Conservation (phyloP, 768 basidiomycete genomes). For the Podaxis sp. region DNA sequence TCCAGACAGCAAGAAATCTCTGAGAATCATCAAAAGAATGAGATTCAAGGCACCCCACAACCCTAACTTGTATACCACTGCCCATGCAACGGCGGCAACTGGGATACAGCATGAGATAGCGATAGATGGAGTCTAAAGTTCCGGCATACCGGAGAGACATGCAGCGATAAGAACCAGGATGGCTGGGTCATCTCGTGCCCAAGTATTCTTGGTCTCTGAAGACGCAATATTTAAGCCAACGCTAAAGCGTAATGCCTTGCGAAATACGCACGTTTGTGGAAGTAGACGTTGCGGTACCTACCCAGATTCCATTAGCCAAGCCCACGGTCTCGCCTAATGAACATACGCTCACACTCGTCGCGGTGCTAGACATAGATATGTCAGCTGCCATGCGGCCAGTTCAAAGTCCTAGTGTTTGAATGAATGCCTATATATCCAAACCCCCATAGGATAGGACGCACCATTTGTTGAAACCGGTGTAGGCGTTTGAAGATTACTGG, state of each 20-base stretch:
- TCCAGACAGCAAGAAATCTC: constrained; percentile 85
- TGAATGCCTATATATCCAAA: constrained; percentile 1
- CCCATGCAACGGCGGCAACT: constrained; percentile 88
- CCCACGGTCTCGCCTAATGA: constrained; percentile 1
- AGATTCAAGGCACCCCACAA: constrained; percentile 56
- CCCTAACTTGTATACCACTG: constrained; percentile 72
- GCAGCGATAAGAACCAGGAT: constrained; percentile 84
- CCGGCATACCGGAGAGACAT: constrained; percentile 65
- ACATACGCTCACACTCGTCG: constrained; percentile 71
- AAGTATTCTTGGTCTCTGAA: constrained; percentile 94
- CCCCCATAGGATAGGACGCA: constrained; percentile 26
- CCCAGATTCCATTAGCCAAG: constrained; percentile 8
- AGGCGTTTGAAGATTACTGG: constrained; percentile 80
- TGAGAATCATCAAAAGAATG: constrained; percentile 78
- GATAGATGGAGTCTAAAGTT: neutral
- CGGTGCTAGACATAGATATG: constrained; percentile 90
- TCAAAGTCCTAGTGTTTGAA: constrained; percentile 78
- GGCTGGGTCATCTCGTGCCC: constrained; percentile 97
- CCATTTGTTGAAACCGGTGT: constrained; percentile 87
- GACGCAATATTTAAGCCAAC: constrained; percentile 2
- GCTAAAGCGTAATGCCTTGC: neutral
- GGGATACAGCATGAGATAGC: constrained; percentile 3
- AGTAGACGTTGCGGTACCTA: constrained; percentile 95
- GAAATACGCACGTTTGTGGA: constrained; percentile 80
- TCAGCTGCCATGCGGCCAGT: constrained; percentile 93